Conservation (phyloP, 176 grass and related monocot genomes). For the Rhynchospora tenuis region DNA sequence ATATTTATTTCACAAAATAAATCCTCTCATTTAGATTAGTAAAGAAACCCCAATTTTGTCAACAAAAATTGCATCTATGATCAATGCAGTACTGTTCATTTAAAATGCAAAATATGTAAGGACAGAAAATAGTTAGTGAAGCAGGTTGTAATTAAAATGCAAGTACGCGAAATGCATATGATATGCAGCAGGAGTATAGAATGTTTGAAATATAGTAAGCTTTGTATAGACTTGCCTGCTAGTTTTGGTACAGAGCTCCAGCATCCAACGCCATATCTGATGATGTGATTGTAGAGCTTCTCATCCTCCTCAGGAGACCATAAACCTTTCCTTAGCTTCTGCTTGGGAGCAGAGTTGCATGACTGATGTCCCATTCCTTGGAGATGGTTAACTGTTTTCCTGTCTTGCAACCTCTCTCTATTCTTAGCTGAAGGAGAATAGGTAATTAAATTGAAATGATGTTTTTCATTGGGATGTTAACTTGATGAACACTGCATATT, state of each 20-base stretch:
- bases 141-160: not conserved
- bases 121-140: not conserved
- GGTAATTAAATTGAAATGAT: constrained; percentile 5
- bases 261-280: constrained; percentile 72
- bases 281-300: constrained; percentile 94
- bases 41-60: not conserved
- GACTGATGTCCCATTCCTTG: constrained; percentile 19
- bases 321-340: constrained; percentile 71
- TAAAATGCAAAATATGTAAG: not conserved
- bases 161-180: not conserved
- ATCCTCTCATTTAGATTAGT: not conserved
- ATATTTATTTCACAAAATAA: not conserved
- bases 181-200: not conserved
- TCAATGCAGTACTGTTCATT: not conserved
- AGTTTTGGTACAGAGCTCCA: constrained; percentile 94
- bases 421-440: constrained; percentile 17
- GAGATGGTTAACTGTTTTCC: not conserved
- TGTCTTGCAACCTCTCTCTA: constrained; percentile 1
- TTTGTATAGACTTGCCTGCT: constrained; percentile 31
- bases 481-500: constrained; percentile 28
- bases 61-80: not conserved
- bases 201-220: not conserved
- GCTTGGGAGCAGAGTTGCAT: constrained; percentile 34
- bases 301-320: constrained; percentile 97
- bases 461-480: constrained; percentile 48